These are phyloP conservation scores for Coemansia aciculifera DNA, from an alignment of 192 early-diverging fungal species.

Conservation along the genomic window DNA sequence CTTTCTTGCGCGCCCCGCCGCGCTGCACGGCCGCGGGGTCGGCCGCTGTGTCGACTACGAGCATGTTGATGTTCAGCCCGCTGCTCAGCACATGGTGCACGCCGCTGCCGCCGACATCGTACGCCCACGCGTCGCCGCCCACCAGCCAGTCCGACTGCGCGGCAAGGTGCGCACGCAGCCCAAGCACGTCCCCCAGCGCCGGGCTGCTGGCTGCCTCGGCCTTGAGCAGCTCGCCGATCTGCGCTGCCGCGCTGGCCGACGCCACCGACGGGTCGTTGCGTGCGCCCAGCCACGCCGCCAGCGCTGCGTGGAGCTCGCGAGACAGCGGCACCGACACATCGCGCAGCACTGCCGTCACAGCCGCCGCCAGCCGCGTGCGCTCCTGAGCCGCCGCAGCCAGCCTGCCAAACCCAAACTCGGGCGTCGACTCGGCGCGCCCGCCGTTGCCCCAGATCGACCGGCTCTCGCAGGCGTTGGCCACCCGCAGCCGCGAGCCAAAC, in stretches of 20 bases:
- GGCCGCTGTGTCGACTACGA: slow-evolving; percentile 85
- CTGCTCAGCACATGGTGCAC: slow-evolving; percentile 89
- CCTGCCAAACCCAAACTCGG: slow-evolving; percentile 87
- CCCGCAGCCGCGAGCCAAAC: slow-evolving; percentile 71
- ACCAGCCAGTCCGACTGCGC: slow-evolving; percentile 83
- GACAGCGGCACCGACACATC: slow-evolving; percentile 55
- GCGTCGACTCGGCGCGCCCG: slow-evolving; percentile 59
- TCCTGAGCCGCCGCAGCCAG: slow-evolving; percentile 67
- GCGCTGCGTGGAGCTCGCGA: slow-evolving; percentile 57
- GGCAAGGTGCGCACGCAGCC: slow-evolving; percentile 44
- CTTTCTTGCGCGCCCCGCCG: slow-evolving; percentile 78
- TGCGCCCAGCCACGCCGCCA: slow-evolving; percentile 70
- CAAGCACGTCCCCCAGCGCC: slow-evolving; percentile 27
- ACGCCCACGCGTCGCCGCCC: slow-evolving; percentile 83
- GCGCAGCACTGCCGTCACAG: slow-evolving; percentile 61
- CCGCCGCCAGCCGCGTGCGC: slow-evolving; percentile 65
- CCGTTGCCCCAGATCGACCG: slow-evolving; percentile 70
- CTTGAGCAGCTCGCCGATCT: slow-evolving; percentile 50
- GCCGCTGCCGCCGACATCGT: slow-evolving; percentile 84
- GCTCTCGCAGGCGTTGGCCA: slow-evolving; percentile 76
- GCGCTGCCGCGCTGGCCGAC: slow-evolving; percentile 54
- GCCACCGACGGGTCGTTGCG: slow-evolving; percentile 59
- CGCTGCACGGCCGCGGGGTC: slow-evolving; percentile 64
- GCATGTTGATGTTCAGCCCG: slow-evolving; percentile 83
- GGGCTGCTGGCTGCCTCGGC: slow-evolving; percentile 28